Evolutionary conservation across 371 early-diverging fungal genomes (phyloP), one percentile per base, ranked within the genome.

Genomic region (Syncephalis fuscata): DNA sequence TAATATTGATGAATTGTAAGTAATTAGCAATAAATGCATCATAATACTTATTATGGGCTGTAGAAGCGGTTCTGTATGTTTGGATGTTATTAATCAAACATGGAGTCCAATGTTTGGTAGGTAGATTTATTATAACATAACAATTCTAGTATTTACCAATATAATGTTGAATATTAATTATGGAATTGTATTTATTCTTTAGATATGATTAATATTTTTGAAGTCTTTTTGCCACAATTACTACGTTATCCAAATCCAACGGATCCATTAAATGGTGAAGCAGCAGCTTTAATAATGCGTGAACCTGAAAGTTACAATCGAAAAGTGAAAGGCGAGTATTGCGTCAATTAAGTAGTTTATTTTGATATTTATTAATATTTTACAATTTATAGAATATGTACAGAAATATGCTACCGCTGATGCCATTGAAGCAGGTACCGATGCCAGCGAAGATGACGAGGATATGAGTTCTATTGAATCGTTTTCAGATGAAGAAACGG

Each of bases 31-130:
- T 40, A 54, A 16, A n/a, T 44, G 19, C 46, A 39, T 19, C 14
- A 19, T 23, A 26, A 26, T 36, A 27, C 25, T 39, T 32, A 24
- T 26, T 48, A 24, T 45, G 20, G 15, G 20, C 27, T 24, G 44
- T 67, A 88, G 85, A 59, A 93, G 92, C 60, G 99, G 99, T 20
- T 91, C 93, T 5, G 95, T 99, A 26, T 99, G 99, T 63, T 67
- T 99, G 53, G 99, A 99, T 68, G 98, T 99, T 32, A 92, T 99
- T 59, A 99, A 98, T 70, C 98, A 99, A 67, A 93, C 96, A 4
- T 99, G 99, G 99, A 89, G 91, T 50, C 99, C 99, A 45, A 95
- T 97, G 95, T 97, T 92, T 70, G 97, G 92, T 88, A 73, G 52
- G 51, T 3, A 14, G 22, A 24, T 49, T 16, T 22, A 7, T 15